Evolutionary conservation across 352 stramenopile genomes (phyloP).

Genomic region (Phytophthora pisi): DNA sequence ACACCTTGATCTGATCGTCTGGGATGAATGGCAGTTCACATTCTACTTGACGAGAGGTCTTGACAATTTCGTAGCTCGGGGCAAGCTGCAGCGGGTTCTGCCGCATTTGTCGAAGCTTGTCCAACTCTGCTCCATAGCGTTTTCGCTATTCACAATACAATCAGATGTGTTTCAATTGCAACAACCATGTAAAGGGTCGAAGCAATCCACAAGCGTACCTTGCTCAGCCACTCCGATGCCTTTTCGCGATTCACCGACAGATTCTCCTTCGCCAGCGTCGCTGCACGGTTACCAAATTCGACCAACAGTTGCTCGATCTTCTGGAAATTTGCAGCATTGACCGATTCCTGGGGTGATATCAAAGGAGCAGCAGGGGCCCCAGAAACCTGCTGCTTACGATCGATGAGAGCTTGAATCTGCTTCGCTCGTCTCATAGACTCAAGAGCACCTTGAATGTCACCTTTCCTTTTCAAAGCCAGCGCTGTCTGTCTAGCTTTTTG

Average conservation of each 20-base stretch:
- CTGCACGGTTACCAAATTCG: conserved; percentile 66
- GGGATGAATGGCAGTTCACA: conserved; percentile 50
- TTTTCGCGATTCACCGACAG: conserved; percentile 54
- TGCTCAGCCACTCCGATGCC: conserved; percentile 59
- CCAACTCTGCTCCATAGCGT: conserved; percentile 52
- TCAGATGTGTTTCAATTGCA: conserved; percentile 1
- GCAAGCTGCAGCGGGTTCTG: conserved; percentile 55
- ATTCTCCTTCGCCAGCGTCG: conserved; percentile 52
- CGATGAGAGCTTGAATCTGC: conserved; percentile 67
- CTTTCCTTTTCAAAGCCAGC: conserved; percentile 60
- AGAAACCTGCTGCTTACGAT: conserved; percentile 45
- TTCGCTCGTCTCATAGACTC: conserved; percentile 73
- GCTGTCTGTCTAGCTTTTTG: conserved; percentile 47
- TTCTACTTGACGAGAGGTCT: conserved; percentile 44
- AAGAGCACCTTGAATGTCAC: conserved; percentile 62
- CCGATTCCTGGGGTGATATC: conserved; percentile 17
- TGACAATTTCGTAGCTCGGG: conserved; percentile 53
- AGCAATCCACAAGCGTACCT: conserved; percentile 35
- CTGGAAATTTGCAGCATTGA: conserved; percentile 43
- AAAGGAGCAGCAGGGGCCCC: neutral
- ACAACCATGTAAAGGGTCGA: neutral
- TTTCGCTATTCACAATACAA: conserved; percentile 51
- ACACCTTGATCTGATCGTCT: conserved; percentile 59
- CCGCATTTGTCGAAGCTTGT: conserved; percentile 57
- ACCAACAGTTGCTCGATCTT: conserved; percentile 72